Conservation (phyloP, 257 asterid species). For the Solanum tacnaense region DNA sequence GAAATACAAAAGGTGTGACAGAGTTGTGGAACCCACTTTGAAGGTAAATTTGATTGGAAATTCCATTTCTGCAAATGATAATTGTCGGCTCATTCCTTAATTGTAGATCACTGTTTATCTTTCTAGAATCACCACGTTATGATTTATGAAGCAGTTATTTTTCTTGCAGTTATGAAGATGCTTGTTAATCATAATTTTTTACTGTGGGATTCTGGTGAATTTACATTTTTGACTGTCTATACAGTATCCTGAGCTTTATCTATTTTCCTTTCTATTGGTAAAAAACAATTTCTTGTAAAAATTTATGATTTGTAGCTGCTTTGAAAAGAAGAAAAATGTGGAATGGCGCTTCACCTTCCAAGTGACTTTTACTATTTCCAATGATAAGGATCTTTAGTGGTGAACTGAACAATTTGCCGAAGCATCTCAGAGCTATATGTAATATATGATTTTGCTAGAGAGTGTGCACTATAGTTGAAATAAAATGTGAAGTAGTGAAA, state of each 20-base stretch:
- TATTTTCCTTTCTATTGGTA: neutral
- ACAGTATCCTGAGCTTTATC: neutral
- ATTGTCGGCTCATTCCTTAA: neutral
- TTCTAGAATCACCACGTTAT: neutral
- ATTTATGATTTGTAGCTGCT: neutral
- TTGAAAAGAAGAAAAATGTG: neutral
- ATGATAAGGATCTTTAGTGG: neutral
- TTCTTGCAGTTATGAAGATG: neutral
- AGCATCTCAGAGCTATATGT: neutral
- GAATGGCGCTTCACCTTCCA: neutral
- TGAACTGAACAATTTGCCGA: neutral
- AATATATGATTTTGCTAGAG: neutral
- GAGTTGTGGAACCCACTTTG: slow-evolving; percentile 72
- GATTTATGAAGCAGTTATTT: neutral
- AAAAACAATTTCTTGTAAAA: neutral
- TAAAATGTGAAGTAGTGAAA: neutral
- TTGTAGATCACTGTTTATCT: neutral
- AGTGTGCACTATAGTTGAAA: neutral
- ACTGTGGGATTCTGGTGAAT: neutral
- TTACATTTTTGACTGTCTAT: neutral
- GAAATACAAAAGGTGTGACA: slow-evolving; percentile 56
- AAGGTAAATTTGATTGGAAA: slow-evolving; percentile 42
- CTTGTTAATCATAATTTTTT: neutral
- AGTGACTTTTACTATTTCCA: neutral
- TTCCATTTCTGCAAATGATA: neutral